These are phyloP conservation scores for Solanum appendiculatum DNA, from an alignment of 257 asterid species.

Conservation along the genomic window DNA sequence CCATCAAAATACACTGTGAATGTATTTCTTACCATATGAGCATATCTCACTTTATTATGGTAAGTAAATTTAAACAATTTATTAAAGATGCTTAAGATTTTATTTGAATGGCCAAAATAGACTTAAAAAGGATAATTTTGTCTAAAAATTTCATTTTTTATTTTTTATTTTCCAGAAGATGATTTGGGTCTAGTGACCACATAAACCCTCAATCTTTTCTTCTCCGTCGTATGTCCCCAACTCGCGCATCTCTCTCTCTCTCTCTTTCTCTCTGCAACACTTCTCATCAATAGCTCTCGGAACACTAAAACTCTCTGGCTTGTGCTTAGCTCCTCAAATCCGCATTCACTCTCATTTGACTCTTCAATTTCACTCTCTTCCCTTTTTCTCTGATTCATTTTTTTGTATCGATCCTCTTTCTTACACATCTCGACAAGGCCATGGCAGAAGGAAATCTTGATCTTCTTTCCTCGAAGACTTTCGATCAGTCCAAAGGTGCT, in stretches of 20 bases:
- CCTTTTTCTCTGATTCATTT: not conserved
- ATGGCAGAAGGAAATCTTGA: too few relatives aligned
- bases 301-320: not conserved
- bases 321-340: not conserved
- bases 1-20: too few relatives aligned
- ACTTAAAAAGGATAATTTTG: too few relatives aligned
- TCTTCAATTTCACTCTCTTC: not conserved
- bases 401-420: slow-evolving; percentile 6
- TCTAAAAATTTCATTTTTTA: not conserved
- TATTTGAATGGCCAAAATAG: too few relatives aligned
- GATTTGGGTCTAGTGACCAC: not conserved
- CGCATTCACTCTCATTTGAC: not conserved
- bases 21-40: too few relatives aligned
- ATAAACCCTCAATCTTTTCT: slow-evolving; percentile 16
- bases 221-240: not conserved
- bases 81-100: too few relatives aligned
- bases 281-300: not conserved
- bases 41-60: too few relatives aligned
- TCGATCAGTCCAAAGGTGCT: too few relatives aligned
- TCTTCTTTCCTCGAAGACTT: too few relatives aligned
- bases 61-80: too few relatives aligned
- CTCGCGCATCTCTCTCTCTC: not conserved
- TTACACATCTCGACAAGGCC: too few relatives aligned
- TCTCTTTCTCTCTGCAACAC: not conserved
- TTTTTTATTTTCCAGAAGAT: not conserved